A percentile compares a stretch with the other conserved stretches of the same genome.
phyloP scores from a whole-genome alignment of 805 yeast genomes.

The Ascoidea asiatica region DNA sequence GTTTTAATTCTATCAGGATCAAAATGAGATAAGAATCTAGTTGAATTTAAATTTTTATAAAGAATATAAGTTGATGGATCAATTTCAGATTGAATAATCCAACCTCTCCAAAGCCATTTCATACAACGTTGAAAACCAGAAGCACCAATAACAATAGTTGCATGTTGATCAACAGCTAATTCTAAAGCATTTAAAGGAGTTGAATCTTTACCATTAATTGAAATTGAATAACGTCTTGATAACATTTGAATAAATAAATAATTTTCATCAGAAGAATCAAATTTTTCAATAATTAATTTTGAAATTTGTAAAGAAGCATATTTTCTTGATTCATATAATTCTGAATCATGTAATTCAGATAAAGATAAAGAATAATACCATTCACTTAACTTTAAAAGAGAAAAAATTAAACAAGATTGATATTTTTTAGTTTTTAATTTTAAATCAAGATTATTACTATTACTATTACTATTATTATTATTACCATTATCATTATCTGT shows the following conservation, averaged over 20 bases:
- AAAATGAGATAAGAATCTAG: constrained; percentile 47
- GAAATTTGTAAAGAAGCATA: constrained; percentile 67
- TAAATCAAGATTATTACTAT: constrained; percentile 25
- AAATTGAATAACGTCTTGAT: constrained; percentile 60
- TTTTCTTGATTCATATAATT: constrained; percentile 45
- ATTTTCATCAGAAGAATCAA: constrained; percentile 37
- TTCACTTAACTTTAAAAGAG: constrained; percentile 57
- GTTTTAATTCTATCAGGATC: constrained; percentile 77
- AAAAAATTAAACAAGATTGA: constrained; percentile 54
- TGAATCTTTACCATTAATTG: constrained; percentile 45
- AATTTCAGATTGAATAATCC: constrained; percentile 65
- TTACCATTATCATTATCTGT: no score
- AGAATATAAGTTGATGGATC: constrained; percentile 60
- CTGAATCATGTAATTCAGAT: constrained; percentile 54
- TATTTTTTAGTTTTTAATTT: constrained; percentile 42
- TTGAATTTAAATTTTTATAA: constrained; percentile 45
- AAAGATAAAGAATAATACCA: constrained; percentile 60
- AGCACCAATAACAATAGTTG: constrained; percentile 63
- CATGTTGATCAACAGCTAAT: constrained; percentile 75
- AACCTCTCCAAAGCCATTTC: constrained; percentile 87
- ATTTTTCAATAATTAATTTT: constrained; percentile 50
- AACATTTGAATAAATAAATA: constrained; percentile 63
- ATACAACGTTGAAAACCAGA: constrained; percentile 78
- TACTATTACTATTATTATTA: constrained; percentile 47
- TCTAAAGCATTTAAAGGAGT: constrained; percentile 68